Conservation (phyloP, 768 basidiomycete species). For the Austroboletus eburneus region DNA sequence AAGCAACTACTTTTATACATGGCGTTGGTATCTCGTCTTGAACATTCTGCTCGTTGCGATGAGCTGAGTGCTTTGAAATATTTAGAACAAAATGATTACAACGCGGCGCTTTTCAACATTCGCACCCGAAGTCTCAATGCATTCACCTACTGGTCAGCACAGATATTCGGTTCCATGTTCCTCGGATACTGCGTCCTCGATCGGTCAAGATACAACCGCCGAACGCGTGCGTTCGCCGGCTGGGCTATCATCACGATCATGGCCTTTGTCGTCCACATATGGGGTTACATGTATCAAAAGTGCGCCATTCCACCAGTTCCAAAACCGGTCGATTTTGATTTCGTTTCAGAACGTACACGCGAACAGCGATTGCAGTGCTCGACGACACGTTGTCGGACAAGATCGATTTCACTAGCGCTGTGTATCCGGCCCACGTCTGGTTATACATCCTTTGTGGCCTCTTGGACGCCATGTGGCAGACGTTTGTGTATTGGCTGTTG, state of each 20-base stretch:
- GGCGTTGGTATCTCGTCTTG: constrained; percentile 50
- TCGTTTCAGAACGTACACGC: constrained; percentile 46
- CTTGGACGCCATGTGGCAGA: constrained; percentile 85
- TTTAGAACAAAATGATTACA: constrained; percentile 80
- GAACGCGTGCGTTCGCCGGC: constrained; percentile 65
- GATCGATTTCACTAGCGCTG: constrained; percentile 56
- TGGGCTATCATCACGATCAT: constrained; percentile 61
- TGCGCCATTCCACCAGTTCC: constrained; percentile 27
- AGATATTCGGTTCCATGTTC: constrained; percentile 70
- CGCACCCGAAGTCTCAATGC: constrained; percentile 77
- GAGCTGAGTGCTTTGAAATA: not conserved
- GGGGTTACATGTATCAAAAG: constrained; percentile 80
- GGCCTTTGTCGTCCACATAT: constrained; percentile 68
- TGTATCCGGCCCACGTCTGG: constrained; percentile 54
- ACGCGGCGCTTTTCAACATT: constrained; percentile 73
- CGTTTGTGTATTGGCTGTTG: constrained; percentile 79
- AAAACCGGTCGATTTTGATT: not conserved
- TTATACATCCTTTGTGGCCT: constrained; percentile 76
- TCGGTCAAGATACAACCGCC: constrained; percentile 48
- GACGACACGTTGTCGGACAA: constrained; percentile 21
- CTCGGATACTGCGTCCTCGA: constrained; percentile 69
- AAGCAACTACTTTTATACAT: constrained; percentile 82
- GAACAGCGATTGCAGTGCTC: constrained; percentile 39
- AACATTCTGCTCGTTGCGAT: not conserved
- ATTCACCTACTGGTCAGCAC: constrained; percentile 73